Percentiles rank a stretch among this genome's conserved stretches.
phyloP scores from a whole-genome alignment of 257 asterid species.

The Salvia hispanica region DNA sequence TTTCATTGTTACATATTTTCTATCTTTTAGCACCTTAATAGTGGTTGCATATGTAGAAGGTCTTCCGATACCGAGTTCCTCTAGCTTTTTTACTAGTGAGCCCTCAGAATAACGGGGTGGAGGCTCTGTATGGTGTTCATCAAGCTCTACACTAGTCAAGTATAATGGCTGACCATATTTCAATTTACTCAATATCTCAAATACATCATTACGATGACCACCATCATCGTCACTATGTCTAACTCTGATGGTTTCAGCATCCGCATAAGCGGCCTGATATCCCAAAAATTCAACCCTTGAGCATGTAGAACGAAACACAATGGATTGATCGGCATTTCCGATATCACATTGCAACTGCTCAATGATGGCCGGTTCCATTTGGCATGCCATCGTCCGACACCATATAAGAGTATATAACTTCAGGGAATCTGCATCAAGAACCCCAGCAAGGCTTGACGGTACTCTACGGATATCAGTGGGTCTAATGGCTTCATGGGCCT shows the following conservation, averaged over 20 bases:
- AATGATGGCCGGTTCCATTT: constrained; percentile 81
- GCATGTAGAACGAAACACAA: constrained; percentile 64
- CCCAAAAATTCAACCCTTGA: constrained; percentile 74
- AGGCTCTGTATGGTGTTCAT: constrained; percentile 75
- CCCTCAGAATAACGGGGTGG: constrained; percentile 88
- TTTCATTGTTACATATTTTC: constrained; percentile 68
- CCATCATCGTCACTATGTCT: constrained; percentile 46
- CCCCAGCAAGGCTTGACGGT: constrained; percentile 70
- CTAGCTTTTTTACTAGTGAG: constrained; percentile 75
- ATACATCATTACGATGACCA: constrained; percentile 39
- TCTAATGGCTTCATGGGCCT: constrained; percentile 98
- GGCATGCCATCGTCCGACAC: constrained; percentile 86
- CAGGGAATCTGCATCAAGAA: constrained; percentile 79
- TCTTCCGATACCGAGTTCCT: constrained; percentile 98
- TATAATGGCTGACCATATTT: constrained; percentile 52
- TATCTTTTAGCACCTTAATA: constrained; percentile 83
- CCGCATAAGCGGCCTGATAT: constrained; percentile 66
- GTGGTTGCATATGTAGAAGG: constrained; percentile 95
- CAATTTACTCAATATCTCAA: constrained; percentile 56
- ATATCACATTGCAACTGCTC: constrained; percentile 77
- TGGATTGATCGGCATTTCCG: constrained; percentile 58
- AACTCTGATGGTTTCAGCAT: constrained; percentile 48
- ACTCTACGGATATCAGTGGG: constrained; percentile 81
- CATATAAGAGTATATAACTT: constrained; percentile 82
- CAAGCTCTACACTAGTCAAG: constrained; percentile 57